Evolutionary conservation across 2,329 filamentous ascomycete genomes (phyloP).

Genomic region (Setomelanomma holmii): DNA sequence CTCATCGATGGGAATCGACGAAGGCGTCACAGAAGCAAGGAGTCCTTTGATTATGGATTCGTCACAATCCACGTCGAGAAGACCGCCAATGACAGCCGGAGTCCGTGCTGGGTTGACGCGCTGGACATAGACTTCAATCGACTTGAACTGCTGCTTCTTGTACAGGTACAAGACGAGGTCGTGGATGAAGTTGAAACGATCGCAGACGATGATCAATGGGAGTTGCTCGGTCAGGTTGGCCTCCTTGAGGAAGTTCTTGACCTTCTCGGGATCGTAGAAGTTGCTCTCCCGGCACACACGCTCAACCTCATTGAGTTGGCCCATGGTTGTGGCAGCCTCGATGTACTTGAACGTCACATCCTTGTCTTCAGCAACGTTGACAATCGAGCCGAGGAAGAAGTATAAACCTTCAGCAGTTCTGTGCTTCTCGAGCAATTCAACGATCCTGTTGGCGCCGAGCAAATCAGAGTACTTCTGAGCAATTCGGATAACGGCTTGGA

Average conservation of each 20-base stretch:
- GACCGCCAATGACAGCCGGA: constrained; percentile 88
- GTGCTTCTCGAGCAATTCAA: constrained; percentile 96
- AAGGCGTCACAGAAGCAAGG: constrained; percentile 81
- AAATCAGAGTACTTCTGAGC: constrained; percentile 98
- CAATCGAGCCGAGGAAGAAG: constrained; percentile 97
- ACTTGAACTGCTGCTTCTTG: constrained; percentile 99
- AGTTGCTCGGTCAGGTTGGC: constrained; percentile 90
- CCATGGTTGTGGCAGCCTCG: constrained; percentile 92
- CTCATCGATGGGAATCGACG: constrained; percentile 90
- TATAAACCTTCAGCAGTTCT: constrained; percentile 96
- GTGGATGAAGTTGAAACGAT: constrained; percentile 99
- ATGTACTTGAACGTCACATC: constrained; percentile 99
- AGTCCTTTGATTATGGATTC: constrained; percentile 95
- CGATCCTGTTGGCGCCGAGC: constrained; percentile 83
- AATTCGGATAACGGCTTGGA: constrained; percentile 92
- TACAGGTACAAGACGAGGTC: constrained; percentile 96
- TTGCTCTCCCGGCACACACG: constrained; percentile 93
- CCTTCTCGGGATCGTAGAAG: constrained; percentile 85
- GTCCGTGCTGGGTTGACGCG: constrained; percentile 91
- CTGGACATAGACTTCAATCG: constrained; percentile 97
- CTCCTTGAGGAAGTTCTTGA: constrained; percentile 99
- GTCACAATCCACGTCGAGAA: constrained; percentile 96
- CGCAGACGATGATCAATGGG: constrained; percentile 96
- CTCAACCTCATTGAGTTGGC: constrained; percentile 94
- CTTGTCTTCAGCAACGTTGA: constrained; percentile 92